These are phyloP conservation scores for Amanita pseudoporphyria DNA, from an alignment of 768 basidiomycete genomes.

Conservation along the genomic window DNA sequence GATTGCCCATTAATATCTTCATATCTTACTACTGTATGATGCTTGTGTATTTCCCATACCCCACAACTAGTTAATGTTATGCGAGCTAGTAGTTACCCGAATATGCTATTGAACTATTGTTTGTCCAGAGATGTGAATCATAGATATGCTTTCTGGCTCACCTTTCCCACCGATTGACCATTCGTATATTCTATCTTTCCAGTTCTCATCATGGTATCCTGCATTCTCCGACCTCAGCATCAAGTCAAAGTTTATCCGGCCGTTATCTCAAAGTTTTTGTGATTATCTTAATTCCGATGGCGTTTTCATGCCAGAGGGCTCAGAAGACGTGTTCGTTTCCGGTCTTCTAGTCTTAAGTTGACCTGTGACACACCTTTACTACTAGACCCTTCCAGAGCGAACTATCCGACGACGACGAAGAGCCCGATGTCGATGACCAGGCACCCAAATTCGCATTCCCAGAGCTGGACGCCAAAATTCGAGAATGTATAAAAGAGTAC, in stretches of 20 bases:
- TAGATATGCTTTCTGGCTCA: background rate
- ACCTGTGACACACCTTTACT: background rate
- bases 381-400: constrained; percentile 42
- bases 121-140: too few relatives aligned
- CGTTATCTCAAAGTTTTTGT: constrained; percentile 51
- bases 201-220: constrained; percentile 84
- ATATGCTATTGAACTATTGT: background rate
- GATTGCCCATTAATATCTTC: constrained; percentile 23
- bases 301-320: constrained; percentile 75
- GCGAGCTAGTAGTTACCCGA: background rate
- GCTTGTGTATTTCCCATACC: background rate
- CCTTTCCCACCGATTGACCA: constrained; percentile 45
- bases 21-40: background rate
- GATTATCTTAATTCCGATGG: constrained; percentile 77
- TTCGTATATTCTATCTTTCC: constrained; percentile 57
- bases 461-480: constrained; percentile 66
- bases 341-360: background rate
- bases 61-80: background rate
- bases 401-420: constrained; percentile 46
- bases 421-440: constrained; percentile 17
- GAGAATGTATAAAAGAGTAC: constrained; percentile 53
- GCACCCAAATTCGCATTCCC: constrained; percentile 58
- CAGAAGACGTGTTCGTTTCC: constrained; percentile 59
- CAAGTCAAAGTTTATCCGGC: constrained; percentile 66
- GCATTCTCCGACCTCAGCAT: constrained; percentile 52